Evolutionary conservation across 306 rosid genomes (phyloP), one percentile per base, ranked within the genome.

Genomic region (Trifolium repens): DNA sequence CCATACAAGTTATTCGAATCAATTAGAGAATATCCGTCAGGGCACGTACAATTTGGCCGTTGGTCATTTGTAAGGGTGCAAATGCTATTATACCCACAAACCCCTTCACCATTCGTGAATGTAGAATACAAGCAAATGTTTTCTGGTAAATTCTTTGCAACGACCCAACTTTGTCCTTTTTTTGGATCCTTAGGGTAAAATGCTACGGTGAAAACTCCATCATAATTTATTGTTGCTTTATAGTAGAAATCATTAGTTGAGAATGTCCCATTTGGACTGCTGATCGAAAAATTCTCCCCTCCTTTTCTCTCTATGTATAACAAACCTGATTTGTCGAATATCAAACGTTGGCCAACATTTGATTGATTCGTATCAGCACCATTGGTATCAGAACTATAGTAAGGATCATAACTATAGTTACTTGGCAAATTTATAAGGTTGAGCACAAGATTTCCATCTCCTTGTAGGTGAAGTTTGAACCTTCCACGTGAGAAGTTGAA

Each of bases 51-150:
- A 11, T 4, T 65, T 7, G 85, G 83, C 43, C 87, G 80, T 52
- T 2, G 19, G 24, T 82, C 84, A 26, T 43, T 8, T 14, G 34
- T 54, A 2, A 79, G 78, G 1, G 47, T 53, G 67, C 94, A 89
- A 14, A 85, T 64, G 44, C 87, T 85, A 60, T 89, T 83, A 67
- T 74, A 78, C 4, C 91, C 91, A 54, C 94, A 87, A 9, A 84
- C 67, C 14, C 87, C 87, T 15, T 17, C 71, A 11, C 91, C 84
- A 46, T 7, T 1, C 0, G 14, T 0, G 26, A 0, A 10, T 2
- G 64, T 60, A 1, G 1, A 0, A 37, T 40, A 4, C 7, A 5
- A 0, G 11, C 87, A 84, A 32, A 84, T 84, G 34, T 84, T 73
- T 11, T 63, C 83, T 46, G 88, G 88, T 9, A 8, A 2, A 9